Base-by-base conservation (phyloP, 2,329 filamentous ascomycete species). In the Colletotrichum shisoi region DNA sequence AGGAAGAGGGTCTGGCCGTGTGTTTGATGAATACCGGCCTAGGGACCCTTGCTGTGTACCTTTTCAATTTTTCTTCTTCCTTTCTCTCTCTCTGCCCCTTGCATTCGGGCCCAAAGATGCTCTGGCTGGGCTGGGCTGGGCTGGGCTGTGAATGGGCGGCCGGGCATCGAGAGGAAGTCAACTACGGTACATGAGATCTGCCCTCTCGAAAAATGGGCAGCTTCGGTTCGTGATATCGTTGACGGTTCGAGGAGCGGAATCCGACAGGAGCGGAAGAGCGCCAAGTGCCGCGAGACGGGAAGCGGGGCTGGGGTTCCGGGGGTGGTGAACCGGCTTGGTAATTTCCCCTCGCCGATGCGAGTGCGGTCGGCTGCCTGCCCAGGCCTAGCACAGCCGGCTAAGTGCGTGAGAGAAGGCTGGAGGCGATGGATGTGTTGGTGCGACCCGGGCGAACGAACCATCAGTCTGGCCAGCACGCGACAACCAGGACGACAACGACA, bases 241-340 rank as follows among this genome's bases (percentile, higher is more conserved):
- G 39, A 49, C 5, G 27, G 42, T 31, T 34, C 27, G 27, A 39
- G 46, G 13, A 39, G 19, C 34, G 49, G 42, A 21, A 57, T 51
- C 31, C 51, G 44, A 57, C 58, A 62, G 34, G 34, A 19, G 45
- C 51, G 58, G 40, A 24, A n/a, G 51, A n/a, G 49, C 40, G 56
- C 62, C 46, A 61, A 62, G 62, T 17, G 31, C 46, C 61, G 57
- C 48, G 27, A 44, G 62, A 34, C 62, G 57, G 57, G 49, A 65
- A 61, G 49, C 61, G 24, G 21, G 44, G 57, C 62, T 61, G 42
- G 42, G 56, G 17, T 17, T 37, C 39, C n/a, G 42, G 53, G 60
- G 39, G 17, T 54, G 8, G 12, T 31, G 21, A 17, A 49, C 45
- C n/a, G 15, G 57, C 62, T 54, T 54, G 62, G 57, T 54, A 54